A percentile compares a stretch with the other conserved stretches of the same genome.
Conservation (phyloP, 164 flowering plant genomes). For the Brasenia schreberi region DNA sequence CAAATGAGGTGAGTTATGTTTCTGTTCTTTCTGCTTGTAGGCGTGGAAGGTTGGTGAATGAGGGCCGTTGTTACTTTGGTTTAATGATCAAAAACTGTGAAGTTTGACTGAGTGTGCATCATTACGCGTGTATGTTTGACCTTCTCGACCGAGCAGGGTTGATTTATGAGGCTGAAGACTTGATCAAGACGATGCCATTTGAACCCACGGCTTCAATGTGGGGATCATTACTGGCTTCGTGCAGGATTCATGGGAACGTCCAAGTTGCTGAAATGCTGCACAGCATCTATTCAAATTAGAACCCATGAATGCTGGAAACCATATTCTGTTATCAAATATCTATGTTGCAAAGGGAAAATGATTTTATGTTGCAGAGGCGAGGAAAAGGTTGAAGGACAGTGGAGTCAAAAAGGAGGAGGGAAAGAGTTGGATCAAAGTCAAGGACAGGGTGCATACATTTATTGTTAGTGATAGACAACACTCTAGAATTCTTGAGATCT, state of each 20-base stretch:
- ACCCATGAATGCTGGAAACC: conserved; percentile 61
- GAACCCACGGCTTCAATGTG: conserved; percentile 65
- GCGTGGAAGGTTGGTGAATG: conserved; percentile 53
- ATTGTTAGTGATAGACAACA: conserved; percentile 56
- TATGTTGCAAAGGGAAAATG: conserved; percentile 61
- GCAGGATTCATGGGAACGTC: conserved; percentile 44
- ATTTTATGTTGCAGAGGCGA: conserved; percentile 47
- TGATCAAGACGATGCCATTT: conserved; percentile 54
- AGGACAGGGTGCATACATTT: conserved; percentile 52
- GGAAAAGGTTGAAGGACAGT: conserved; percentile 52
- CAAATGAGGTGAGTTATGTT: conserved; percentile 58
- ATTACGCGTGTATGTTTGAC: conserved; percentile 85
- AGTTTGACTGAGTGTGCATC: conserved; percentile 38
- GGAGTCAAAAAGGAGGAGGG: conserved; percentile 56
- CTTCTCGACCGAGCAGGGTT: conserved; percentile 61
- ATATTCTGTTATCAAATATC: conserved; percentile 53
- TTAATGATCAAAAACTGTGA: conserved; percentile 32
- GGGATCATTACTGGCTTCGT: conserved; percentile 73
- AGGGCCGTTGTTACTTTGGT: conserved; percentile 40
- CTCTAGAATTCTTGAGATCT: conserved; percentile 43
- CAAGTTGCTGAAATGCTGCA: conserved; percentile 67
- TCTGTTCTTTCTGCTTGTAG: conserved; percentile 71
- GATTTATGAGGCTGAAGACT: conserved; percentile 37
- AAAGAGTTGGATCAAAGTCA: conserved; percentile 69
- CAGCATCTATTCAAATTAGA: conserved; percentile 45